Evolutionary conservation across 495 filamentous ascomycete genomes (phyloP), one percentile per base, ranked within the genome.

Genomic region (Echria macrotheca): DNA sequence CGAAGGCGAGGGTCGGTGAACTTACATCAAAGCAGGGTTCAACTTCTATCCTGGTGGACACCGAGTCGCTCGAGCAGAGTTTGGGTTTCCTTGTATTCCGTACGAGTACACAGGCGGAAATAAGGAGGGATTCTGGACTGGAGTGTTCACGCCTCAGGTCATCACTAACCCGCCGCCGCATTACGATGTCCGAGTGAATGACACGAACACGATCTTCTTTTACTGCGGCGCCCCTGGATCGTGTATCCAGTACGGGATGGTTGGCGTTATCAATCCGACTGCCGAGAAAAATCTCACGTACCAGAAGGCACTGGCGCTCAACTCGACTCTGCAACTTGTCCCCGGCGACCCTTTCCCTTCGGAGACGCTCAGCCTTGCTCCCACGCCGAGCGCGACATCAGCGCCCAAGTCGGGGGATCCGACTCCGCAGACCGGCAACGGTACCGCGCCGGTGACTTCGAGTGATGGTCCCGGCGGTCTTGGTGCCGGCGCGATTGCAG

Each of bases 21-120:
- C 49, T 44, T 25, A 33, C 46, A 55, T 42, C 19, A 5, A 29
- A 17, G 32, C 50, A 69, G 69, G 66, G 40, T 85, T 83, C 60
- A 56, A 67, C 24, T 83, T 85, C 68, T 82, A 69, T 56, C 78
- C 82, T 3, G 52, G 60, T 45, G 80, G 80, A 52, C 81, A 84
- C 51, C 75, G 75, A 1, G 81, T 84, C 8, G 73, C 69, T 5
- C 69, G 74, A 23, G 71, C 79, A 4, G 76, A 70, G n/a, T 84
- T 69, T 51, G 56, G 60, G 15, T 66, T 59, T 31, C 76, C 82
- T 44, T 84, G 82, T 49, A 72, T 83, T 24, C 79, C 79, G 7
- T 81, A 77, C 47, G 79, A 83, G 47, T 52, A 70, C 26, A 66
- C 67, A 11, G 67, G 64, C 4, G 38, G 44, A 17, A 54, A 63